A percentile compares a stretch with the other conserved stretches of the same genome.
These are phyloP conservation scores for Rhodotorula graminis DNA, from an alignment of 768 basidiomycete species.

Conservation along the genomic window DNA sequence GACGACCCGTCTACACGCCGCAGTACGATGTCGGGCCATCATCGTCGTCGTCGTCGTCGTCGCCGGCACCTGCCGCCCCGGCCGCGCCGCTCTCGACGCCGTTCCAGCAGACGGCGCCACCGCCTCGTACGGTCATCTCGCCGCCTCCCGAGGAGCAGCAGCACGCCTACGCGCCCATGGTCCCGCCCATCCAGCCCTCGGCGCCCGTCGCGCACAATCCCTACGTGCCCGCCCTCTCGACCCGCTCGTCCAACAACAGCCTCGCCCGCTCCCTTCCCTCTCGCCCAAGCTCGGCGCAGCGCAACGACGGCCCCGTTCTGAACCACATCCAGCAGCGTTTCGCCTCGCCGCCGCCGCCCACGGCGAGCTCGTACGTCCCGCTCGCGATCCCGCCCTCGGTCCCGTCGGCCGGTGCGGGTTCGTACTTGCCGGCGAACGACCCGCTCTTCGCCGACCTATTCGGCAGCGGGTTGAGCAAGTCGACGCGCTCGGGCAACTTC, in stretches of 20 bases:
- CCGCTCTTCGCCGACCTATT: constrained; percentile 27
- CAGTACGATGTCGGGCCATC: neutral
- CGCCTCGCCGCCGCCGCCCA: constrained; percentile 22
- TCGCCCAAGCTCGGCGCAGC: neutral
- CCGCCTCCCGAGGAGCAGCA: neutral
- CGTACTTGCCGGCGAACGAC: constrained; percentile 28
- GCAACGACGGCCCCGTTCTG: constrained; percentile 24
- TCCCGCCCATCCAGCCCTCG: neutral
- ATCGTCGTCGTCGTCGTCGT: no score
- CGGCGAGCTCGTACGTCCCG: constrained; percentile 18
- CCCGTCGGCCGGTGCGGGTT: neutral
- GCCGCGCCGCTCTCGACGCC: neutral
- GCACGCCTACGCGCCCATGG: neutral
- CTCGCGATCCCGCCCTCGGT: neutral
- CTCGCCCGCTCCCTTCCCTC: neutral
- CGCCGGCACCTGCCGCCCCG: no score
- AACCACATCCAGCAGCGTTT: constrained; percentile 36
- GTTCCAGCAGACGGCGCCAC: neutral
- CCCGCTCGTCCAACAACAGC: neutral
- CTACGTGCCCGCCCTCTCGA: neutral
- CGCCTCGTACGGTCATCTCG: neutral
- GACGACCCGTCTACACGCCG: neutral
- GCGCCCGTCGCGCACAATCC: neutral
- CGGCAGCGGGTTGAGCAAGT: neutral
- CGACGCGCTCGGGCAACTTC: neutral